Percentiles rank a stretch among this genome's conserved stretches.
phyloP scores from a whole-genome alignment of 2,329 filamentous ascomycete genomes.

The Cercospora beticola region DNA sequence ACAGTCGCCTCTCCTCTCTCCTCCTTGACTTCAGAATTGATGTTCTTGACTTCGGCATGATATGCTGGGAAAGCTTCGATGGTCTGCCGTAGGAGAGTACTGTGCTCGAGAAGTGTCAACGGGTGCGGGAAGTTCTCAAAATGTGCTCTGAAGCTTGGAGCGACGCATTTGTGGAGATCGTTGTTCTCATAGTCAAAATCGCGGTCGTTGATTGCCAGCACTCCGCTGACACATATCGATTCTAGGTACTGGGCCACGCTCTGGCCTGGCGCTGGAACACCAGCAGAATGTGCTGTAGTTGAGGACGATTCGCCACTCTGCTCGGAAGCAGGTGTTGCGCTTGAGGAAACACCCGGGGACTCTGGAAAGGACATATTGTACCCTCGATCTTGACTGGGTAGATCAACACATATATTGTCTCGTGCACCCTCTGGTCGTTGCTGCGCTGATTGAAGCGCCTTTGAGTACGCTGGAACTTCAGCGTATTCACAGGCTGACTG shows the following conservation, averaged over 20 bases:
- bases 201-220: slow-evolving; percentile 12
- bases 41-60: slow-evolving; percentile 9
- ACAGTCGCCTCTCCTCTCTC: slow-evolving; percentile 12
- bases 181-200: slow-evolving; percentile 15
- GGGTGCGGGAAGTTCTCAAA: slow-evolving; percentile 19
- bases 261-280: slow-evolving; percentile 1
- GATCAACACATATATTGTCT: too few species aligned
- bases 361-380: not conserved
- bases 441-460: not conserved
- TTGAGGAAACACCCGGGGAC: not conserved
- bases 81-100: slow-evolving; percentile 10
- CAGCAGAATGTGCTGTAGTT: not conserved
- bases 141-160: slow-evolving; percentile 16
- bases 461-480: not conserved
- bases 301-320: not conserved
- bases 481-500: not conserved
- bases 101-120: slow-evolving; percentile 13
- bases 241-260: slow-evolving; percentile 14
- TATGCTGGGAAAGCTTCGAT: slow-evolving; percentile 12
- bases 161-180: slow-evolving; percentile 13
- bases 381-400: not conserved
- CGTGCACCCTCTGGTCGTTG: not conserved
- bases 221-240: slow-evolving; percentile 13
- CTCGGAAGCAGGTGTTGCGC: slow-evolving; percentile 1
- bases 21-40: slow-evolving; percentile 16